Base-by-base conservation (phyloP, 768 basidiomycete species). In the Hypholoma fasciculare region DNA sequence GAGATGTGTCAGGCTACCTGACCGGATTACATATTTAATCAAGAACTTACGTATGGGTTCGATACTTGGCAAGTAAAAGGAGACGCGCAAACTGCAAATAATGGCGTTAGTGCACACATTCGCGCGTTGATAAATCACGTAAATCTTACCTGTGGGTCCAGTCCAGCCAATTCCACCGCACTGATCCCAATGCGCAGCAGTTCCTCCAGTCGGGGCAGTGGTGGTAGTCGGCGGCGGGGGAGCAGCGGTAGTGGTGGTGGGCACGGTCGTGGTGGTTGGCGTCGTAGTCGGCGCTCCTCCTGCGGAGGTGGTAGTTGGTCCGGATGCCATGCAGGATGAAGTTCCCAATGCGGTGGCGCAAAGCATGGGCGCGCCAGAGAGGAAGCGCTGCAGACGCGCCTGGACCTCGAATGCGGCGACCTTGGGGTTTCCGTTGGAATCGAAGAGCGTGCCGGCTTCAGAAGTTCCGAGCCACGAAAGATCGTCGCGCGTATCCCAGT, bases 401-500 rank as follows among this genome's bases (percentile, higher is more conserved):
- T 47, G 46, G 20, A 61, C 60, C 30, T 61, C 60, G 56, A 42
- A 61, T 50, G 60, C 60, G 12, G 60, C 60, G 6, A 50, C 43
- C 53, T 61, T 61, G 47, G 60, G 60, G 48, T 61, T 61, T 6
- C 60, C 60, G 19, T 39, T 61, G 39, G 60, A 54, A 48, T 61
- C 60, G 37, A 61, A 61, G 60, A 61, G 60, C 9, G 60, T 61
- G 5, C 60, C 60, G 14, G 60, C 60, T 9, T 43, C 47, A 9
- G 60, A 37, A 20, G 60, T 54, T 40, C 60, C 60, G 14, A 61
- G 60, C 60, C 60, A 61, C 2, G 56, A 61, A 7, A 49, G 3
- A 23, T 61, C 60, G 40, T 61, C 60, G 46, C 60, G 60, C 11
- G 51, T 30, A 20, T 61, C 60, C 60, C 60, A 61, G 56, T 61